Base-by-base conservation (phyloP, 768 basidiomycete genomes). In the Ramaria sp. region DNA sequence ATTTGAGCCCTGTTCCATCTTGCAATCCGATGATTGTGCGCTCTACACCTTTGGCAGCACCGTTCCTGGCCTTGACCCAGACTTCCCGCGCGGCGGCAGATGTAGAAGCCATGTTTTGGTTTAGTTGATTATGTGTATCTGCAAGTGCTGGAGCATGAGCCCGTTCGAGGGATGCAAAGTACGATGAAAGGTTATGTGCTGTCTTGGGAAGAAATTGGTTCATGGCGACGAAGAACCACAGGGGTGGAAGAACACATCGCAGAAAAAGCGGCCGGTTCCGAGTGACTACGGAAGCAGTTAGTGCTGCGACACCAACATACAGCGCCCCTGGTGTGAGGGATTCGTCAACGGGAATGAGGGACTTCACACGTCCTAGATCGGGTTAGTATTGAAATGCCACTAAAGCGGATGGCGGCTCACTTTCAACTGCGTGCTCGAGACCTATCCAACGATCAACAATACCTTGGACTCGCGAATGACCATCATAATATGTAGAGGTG, bases 161-260 rank as follows among this genome's bases (percentile, higher is more conserved):
- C 20, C 83, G 80, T 69, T 96, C 93, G 48, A 94, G 73, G 12
- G 76, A 74, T 37, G 78, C 78, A 47, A 83, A 67, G 73, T 89
- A 91, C 1, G 63, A 67, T 11, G 78, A 74, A 62, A 94, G 69
- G 65, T 93, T 93, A 55, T 69, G 62, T 1, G 86, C 77, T 6
- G 90, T 89, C 67, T 85, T 76, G 4, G 95, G 95, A 42, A 96
- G 81, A 81, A 96, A 94, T 68, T 94, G 83, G 55, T 81, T 74
- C 46, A 85, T 73, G 30, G 93, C 83, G 59, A 79, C 66, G 57
- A 86, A 54, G 62, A 92, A 71, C 68, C 92, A 79, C 22, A 81
- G 59, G 0, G 94, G 88, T 0, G 95, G 95, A 13, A 93, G 77
- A 46, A 86, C 60, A 52, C 86, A 63, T 19, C 95, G 86, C 5